These are phyloP conservation scores for Diaporthe batatas DNA, from an alignment of 2,329 filamentous ascomycete species.

Conservation along the genomic window DNA sequence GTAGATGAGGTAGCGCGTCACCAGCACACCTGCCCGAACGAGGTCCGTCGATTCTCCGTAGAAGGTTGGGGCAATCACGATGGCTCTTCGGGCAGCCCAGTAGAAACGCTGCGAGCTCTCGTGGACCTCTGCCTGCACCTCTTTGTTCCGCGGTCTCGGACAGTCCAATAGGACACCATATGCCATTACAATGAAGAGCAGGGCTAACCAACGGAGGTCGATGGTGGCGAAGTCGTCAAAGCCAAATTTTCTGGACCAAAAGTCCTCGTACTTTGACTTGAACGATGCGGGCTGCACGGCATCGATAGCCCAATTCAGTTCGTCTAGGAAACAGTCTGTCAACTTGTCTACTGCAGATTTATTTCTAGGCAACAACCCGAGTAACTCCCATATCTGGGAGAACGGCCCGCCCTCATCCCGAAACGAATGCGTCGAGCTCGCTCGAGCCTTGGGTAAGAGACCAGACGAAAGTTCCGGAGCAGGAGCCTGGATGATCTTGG, in stretches of 20 bases:
- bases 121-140: neutral
- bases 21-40: slow-evolving; percentile 55
- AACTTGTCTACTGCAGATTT: slow-evolving; percentile 48
- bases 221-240: slow-evolving; percentile 56
- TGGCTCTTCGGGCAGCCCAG: slow-evolving; percentile 55
- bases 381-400: slow-evolving; percentile 53
- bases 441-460: slow-evolving; percentile 36
- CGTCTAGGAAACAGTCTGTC: slow-evolving; percentile 1
- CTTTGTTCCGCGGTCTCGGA: neutral
- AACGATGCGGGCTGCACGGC: slow-evolving; percentile 13
- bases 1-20: slow-evolving; percentile 56
- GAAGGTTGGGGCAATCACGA: slow-evolving; percentile 58
- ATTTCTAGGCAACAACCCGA: slow-evolving; percentile 54
- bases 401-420: slow-evolving; percentile 43
- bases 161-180: slow-evolving; percentile 55
- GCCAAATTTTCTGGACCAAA: slow-evolving; percentile 56
- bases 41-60: slow-evolving; percentile 57
- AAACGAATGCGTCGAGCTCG: slow-evolving; percentile 41
- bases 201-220: slow-evolving; percentile 57
- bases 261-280: slow-evolving; percentile 49
- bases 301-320: slow-evolving; percentile 19
- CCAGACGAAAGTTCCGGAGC: slow-evolving; percentile 42
- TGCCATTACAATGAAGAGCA: slow-evolving; percentile 57
- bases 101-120: slow-evolving; percentile 51
- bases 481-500: slow-evolving; percentile 42